A percentile compares a stretch with the other conserved stretches of the same genome.
Evolutionary conservation across 768 basidiomycete species (phyloP).

Genomic region (Podaxis rugospora): DNA sequence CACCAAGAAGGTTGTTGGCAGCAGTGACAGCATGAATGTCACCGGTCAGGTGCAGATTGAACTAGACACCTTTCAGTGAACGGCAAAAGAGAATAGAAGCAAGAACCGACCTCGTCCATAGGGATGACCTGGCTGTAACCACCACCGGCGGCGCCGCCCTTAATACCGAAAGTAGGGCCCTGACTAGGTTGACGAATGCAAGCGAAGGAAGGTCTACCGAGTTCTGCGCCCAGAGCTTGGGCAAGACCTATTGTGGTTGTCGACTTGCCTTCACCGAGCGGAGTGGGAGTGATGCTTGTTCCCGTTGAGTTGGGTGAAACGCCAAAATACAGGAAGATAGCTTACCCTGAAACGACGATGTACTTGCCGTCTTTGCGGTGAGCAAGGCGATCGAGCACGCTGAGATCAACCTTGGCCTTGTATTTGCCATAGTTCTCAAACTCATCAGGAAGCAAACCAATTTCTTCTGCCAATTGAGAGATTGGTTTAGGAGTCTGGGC

Average conservation of each 20-base stretch:
- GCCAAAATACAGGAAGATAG: background rate
- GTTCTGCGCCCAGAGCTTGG: conserved; percentile 93
- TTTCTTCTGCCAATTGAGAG: conserved; percentile 77
- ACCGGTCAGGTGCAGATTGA: conserved; percentile 93
- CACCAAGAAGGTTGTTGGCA: conserved; percentile 93
- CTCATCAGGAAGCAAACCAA: conserved; percentile 82
- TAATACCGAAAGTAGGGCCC: conserved; percentile 98
- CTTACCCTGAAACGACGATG: conserved; percentile 88
- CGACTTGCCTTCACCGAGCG: conserved; percentile 96
- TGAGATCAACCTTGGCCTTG: conserved; percentile 96
- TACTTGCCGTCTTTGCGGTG: conserved; percentile 94
- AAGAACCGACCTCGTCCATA: conserved; percentile 81
- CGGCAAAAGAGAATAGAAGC: background rate
- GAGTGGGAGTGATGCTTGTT: conserved; percentile 87
- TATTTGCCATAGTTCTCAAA: conserved; percentile 92
- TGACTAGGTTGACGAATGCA: conserved; percentile 98
- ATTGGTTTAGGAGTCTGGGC: conserved; percentile 92
- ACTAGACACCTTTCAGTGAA: conserved; percentile 38
- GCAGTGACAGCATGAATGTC: conserved; percentile 98
- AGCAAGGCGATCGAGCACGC: conserved; percentile 76
- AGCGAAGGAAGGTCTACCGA: conserved; percentile 89
- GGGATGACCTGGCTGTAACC: conserved; percentile 99
- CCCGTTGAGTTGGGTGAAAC: background rate
- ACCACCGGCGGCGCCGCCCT: conserved; percentile 97
- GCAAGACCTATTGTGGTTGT: conserved; percentile 97